These are phyloP conservation scores for Debaryomyces subglobosus DNA, from an alignment of 1,139 yeast genomes.

Conservation along the genomic window DNA sequence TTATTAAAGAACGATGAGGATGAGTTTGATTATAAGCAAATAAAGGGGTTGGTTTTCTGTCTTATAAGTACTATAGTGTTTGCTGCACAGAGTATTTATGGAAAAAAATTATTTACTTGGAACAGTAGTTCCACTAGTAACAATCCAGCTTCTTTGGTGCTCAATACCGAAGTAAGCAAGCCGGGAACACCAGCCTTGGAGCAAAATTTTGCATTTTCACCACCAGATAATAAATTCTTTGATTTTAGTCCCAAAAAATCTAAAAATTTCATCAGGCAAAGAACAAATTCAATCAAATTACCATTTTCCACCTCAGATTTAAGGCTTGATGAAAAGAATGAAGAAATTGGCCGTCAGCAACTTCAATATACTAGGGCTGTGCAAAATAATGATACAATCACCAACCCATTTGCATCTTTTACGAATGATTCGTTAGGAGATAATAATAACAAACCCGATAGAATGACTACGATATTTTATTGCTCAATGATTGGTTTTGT, in stretches of 20 bases:
- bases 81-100: constrained; percentile 47
- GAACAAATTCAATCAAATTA: constrained; percentile 29
- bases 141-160: constrained; percentile 33
- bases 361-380: constrained; percentile 18
- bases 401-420: constrained; percentile 28
- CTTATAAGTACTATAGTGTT: constrained; percentile 36
- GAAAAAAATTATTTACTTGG: constrained; percentile 46
- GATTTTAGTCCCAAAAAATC: constrained; percentile 2
- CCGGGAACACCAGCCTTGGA: constrained; percentile 18
- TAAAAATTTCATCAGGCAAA: constrained; percentile 24
- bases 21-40: constrained; percentile 23
- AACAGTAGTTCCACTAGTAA: constrained; percentile 20
- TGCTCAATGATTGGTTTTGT: constrained; percentile 39
- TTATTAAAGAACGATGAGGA: constrained; percentile 16
- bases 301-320: constrained; percentile 43
- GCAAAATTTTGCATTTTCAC: constrained; percentile 8
- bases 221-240: constrained; percentile 5
- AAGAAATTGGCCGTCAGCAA: constrained; percentile 12
- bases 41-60: constrained; percentile 36
- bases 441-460: constrained; percentile 34
- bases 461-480: constrained; percentile 41
- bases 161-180: constrained; percentile 26
- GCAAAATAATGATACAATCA: constrained; percentile 20
- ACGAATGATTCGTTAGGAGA: constrained; percentile 21
- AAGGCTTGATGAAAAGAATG: constrained; percentile 28